phyloP scores from a whole-genome alignment of 768 basidiomycete species.

The Cyclocybe cylindracea region DNA sequence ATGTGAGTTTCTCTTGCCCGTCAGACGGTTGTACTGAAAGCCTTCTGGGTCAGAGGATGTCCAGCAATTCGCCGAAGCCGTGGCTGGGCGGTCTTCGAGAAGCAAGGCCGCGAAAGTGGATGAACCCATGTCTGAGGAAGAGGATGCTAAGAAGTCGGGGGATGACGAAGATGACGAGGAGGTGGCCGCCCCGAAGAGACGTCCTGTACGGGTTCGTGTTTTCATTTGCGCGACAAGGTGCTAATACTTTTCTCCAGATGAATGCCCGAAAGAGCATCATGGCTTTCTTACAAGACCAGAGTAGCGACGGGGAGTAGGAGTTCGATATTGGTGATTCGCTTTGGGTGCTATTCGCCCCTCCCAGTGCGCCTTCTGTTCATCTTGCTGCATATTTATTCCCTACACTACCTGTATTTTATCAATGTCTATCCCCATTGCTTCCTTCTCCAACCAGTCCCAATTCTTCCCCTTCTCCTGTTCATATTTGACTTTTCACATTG shows the following conservation, averaged over 20 bases:
- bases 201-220: constrained; percentile 36
- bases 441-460: not conserved
- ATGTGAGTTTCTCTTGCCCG: constrained; percentile 20
- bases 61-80: constrained; percentile 61
- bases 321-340: not conserved
- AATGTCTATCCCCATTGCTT: not conserved
- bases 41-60: constrained; percentile 63
- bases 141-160: constrained; percentile 29
- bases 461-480: too few species aligned
- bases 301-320: constrained; percentile 48
- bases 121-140: constrained; percentile 18
- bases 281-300: constrained; percentile 74
- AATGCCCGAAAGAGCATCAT: constrained; percentile 62
- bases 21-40: not conserved
- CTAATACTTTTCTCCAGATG: constrained; percentile 21
- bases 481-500: constrained; percentile 28
- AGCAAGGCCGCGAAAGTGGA: constrained; percentile 21
- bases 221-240: not conserved
- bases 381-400: too few species aligned
- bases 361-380: too few species aligned
- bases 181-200: constrained; percentile 33
- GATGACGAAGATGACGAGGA: constrained; percentile 30
- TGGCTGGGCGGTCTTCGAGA: constrained; percentile 32
- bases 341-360: too few species aligned
- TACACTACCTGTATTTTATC: too few species aligned